Evolutionary conservation across 73 alveolate genomes (phyloP).

Genomic region (Symbiodinium natans): DNA sequence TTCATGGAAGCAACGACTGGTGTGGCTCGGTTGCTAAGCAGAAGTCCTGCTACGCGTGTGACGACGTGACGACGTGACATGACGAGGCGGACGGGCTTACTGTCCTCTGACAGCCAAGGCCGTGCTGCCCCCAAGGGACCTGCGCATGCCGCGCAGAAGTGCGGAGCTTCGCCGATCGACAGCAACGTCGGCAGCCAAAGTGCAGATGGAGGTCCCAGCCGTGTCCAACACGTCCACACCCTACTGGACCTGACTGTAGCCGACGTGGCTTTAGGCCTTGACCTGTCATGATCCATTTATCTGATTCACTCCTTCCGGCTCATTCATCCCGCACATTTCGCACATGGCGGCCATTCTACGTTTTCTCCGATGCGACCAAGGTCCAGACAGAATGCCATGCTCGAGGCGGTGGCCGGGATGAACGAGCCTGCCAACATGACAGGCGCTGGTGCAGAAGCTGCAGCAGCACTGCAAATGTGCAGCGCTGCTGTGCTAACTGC

Average conservation of each 20-base stretch:
- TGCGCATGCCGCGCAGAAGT: neutral
- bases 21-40: neutral
- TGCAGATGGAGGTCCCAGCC: neutral
- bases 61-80: too few species aligned
- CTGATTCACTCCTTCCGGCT: too few species aligned
- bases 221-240: neutral
- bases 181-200: neutral
- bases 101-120: neutral
- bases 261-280: neutral
- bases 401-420: slow-evolving; percentile 14
- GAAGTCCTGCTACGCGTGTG: too few species aligned
- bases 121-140: neutral
- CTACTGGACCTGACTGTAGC: neutral
- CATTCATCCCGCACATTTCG: too few species aligned
- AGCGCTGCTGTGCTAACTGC: neutral
- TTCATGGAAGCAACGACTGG: slow-evolving; percentile 6
- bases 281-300: too few species aligned
- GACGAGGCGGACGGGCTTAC: too few species aligned
- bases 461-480: slow-evolving; percentile 9
- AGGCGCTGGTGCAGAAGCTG: neutral
- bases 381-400: neutral
- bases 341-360: too few species aligned
- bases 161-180: slow-evolving; percentile 10
- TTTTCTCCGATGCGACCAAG: too few species aligned
- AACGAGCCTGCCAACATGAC: neutral